Base-by-base conservation (phyloP, 352 stramenopile species). In the Phytophthora ramorum region DNA sequence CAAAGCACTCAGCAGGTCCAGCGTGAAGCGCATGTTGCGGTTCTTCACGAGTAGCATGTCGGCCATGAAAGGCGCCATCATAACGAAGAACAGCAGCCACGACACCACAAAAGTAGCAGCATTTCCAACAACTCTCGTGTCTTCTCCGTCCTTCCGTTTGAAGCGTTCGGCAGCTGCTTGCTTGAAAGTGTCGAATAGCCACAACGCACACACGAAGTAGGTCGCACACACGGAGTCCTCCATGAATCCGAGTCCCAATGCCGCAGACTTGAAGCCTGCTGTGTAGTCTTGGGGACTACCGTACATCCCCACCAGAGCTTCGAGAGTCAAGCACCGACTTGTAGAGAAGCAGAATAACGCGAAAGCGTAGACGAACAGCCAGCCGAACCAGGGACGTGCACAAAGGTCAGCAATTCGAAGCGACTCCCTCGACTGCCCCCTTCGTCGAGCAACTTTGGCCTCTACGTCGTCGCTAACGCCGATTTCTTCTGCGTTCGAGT, bases 21-120 rank as follows among this genome's bases (percentile, higher is more conserved):
- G 71, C 30, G 73, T 81, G 56, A 84, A 78, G 26, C 78, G 76
- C 52, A 75, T 71, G 14, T 78, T 43, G 1, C 73, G 73, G 2
- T 72, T 73, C 7, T 64, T 60, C 28, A 87, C 43, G 14, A 83
- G 55, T 45, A 82, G 28, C 53, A 73, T 50, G 50, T 83, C 76
- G 7, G 63, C 58, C 3, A 59, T 40, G 49, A 85, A 80, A 22
- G 72, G 71, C 2, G 53, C 34, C 14, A 81, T 43, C 20, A 54
- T 61, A 3, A 48, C 14, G 2, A 68, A 52, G 45, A 78, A 78
- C 4, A 85, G 52, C 16, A 60, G 9, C 60, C 60, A 68, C 16
- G 60, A 68, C 7, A 63, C 43, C 9, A 24, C 17, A 63, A 68
- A 68, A 3, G 34, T 68, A 20, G 26, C 43, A 5, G 30, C 28